phyloP scores from a whole-genome alignment of 257 asterid species.

The Petunia secreta region DNA sequence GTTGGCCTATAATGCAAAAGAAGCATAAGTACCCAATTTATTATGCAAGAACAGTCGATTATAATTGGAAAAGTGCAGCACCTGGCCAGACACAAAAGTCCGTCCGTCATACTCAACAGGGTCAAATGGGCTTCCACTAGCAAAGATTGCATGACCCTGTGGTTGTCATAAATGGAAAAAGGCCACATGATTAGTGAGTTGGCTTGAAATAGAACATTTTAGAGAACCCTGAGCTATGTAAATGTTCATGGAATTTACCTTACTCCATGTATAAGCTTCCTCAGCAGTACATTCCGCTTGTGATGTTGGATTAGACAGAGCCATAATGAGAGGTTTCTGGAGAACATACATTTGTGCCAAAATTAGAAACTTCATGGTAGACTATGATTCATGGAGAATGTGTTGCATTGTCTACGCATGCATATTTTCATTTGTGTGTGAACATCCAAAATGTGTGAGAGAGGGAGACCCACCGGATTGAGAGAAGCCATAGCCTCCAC shows the following conservation, averaged over 20 bases:
- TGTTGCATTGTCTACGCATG: not conserved
- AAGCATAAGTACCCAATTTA: not conserved
- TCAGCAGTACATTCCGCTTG: slow-evolving; percentile 96
- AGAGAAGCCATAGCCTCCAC: slow-evolving; percentile 85
- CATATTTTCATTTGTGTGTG: not conserved
- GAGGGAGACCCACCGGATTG: slow-evolving; percentile 57
- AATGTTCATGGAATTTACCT: slow-evolving; percentile 49
- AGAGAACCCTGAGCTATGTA: not conserved
- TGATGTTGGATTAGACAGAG: slow-evolving; percentile 91
- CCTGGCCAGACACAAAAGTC: slow-evolving; percentile 83
- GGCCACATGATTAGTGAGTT: not conserved
- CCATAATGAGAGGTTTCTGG: slow-evolving; percentile 86
- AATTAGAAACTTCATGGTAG: slow-evolving; percentile 13
- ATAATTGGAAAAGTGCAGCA: slow-evolving; percentile 32
- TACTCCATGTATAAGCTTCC: slow-evolving; percentile 86
- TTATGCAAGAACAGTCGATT: not conserved
- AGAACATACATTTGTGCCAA: slow-evolving; percentile 21
- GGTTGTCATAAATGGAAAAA: not conserved
- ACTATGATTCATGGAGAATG: slow-evolving; percentile 9
- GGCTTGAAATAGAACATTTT: slow-evolving; percentile 13
- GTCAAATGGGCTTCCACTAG: slow-evolving; percentile 94
- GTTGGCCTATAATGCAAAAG: slow-evolving; percentile 59
- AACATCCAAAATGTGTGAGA: not conserved
- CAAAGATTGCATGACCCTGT: slow-evolving; percentile 84
- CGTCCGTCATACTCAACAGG: slow-evolving; percentile 77